A percentile compares a stretch with the other conserved stretches of the same genome.
These are phyloP conservation scores for Rhodotorula paludigena DNA, from an alignment of 768 basidiomycete species.

Conservation along the genomic window DNA sequence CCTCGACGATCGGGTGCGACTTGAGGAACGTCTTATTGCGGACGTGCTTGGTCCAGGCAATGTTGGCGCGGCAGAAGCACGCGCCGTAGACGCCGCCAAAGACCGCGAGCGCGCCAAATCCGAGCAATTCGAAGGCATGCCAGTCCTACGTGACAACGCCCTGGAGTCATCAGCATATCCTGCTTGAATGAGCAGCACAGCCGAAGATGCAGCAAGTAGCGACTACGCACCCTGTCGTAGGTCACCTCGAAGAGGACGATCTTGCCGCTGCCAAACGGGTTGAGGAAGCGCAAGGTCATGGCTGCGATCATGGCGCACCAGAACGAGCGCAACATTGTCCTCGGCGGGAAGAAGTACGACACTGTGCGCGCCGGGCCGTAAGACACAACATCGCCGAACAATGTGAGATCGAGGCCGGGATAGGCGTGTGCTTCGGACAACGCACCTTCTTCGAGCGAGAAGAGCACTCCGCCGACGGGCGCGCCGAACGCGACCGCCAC, in stretches of 20 bases:
- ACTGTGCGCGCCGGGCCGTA: not conserved
- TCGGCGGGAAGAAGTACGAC: slow-evolving; percentile 81
- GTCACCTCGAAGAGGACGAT: slow-evolving; percentile 86
- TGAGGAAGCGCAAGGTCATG: slow-evolving; percentile 69
- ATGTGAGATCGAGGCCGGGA: not conserved
- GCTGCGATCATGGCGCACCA: slow-evolving; percentile 83
- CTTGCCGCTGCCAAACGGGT: slow-evolving; percentile 94
- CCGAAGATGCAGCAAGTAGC: slow-evolving; percentile 48
- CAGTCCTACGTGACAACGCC: slow-evolving; percentile 63
- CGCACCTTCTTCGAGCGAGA: slow-evolving; percentile 90
- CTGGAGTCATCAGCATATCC: too few species aligned
- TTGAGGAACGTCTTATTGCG: slow-evolving; percentile 77
- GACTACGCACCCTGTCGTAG: slow-evolving; percentile 79
- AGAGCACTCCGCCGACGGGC: slow-evolving; percentile 71
- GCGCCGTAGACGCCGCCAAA: slow-evolving; percentile 94
- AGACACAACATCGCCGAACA: not conserved
- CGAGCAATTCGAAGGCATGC: slow-evolving; percentile 80
- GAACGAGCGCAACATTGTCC: slow-evolving; percentile 51
- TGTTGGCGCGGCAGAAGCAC: slow-evolving; percentile 78
- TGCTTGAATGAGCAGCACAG: not conserved
- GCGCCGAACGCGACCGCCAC: slow-evolving; percentile 97
- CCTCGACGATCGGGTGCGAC: slow-evolving; percentile 73
- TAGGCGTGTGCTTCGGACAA: too few species aligned
- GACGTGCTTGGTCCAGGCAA: slow-evolving; percentile 79
- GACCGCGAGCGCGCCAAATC: slow-evolving; percentile 79